Conservation (phyloP, 169 alveolate genomes). For the Plasmodium knowlesi region DNA sequence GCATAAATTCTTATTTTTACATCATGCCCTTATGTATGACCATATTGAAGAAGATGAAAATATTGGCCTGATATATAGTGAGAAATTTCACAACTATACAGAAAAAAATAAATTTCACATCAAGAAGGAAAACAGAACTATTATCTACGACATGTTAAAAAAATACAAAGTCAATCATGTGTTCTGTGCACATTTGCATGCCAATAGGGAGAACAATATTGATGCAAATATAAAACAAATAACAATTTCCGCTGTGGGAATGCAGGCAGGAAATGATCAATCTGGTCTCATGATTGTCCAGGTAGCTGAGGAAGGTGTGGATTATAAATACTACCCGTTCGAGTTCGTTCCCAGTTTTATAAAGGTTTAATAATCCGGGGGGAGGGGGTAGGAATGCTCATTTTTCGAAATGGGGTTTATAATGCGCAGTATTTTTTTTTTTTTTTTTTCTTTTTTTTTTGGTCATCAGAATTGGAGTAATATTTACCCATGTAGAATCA, state of each 20-base stretch:
- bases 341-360: conserved; percentile 1
- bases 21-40: conserved; percentile 48
- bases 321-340: conserved; percentile 41
- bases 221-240: conserved; percentile 47
- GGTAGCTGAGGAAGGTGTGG: neutral
- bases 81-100: conserved; percentile 7
- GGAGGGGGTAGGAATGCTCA: neutral
- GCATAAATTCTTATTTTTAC: conserved; percentile 28
- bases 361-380: neutral
- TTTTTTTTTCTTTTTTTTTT: too few species aligned
- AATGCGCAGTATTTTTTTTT: neutral
- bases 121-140: conserved; percentile 15
- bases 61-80: conserved; percentile 32
- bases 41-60: conserved; percentile 40
- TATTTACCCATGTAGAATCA: neutral
- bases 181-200: conserved; percentile 44
- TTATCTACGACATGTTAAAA: conserved; percentile 37
- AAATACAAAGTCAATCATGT: conserved; percentile 45
- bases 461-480: neutral
- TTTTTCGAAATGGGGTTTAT: neutral
- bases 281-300: conserved; percentile 30
- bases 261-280: conserved; percentile 21
- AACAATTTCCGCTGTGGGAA: conserved; percentile 28
- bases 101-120: conserved; percentile 37
- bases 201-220: conserved; percentile 21